Conservation (phyloP, 2,329 filamentous ascomycete species). For the Apiospora koreana region DNA sequence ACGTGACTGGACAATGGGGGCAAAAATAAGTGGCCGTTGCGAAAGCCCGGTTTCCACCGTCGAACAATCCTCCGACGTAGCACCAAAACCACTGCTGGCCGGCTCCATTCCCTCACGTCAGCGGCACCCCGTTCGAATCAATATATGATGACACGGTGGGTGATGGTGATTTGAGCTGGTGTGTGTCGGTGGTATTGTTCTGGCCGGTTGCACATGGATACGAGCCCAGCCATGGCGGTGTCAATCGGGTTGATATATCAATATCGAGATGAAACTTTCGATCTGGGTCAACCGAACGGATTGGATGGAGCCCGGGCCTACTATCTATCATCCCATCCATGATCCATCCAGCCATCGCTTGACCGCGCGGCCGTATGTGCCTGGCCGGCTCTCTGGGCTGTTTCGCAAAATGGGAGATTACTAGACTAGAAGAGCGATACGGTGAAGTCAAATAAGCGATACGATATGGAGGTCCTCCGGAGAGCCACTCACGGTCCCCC, state of each 20-base stretch:
- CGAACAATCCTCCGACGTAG: conserved; percentile 1
- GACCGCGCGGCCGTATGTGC: background rate
- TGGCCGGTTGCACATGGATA: background rate
- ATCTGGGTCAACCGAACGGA: background rate
- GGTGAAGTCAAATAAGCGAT: background rate
- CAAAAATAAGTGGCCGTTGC: background rate
- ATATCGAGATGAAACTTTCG: conserved; percentile 8
- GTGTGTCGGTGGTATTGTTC: background rate
- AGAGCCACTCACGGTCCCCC: background rate
- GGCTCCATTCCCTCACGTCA: conserved; percentile 3
- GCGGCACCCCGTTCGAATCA: background rate
- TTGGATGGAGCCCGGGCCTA: background rate
- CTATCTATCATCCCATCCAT: background rate
- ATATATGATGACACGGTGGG: background rate
- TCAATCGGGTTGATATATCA: background rate
- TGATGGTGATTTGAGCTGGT: background rate
- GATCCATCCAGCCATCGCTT: background rate
- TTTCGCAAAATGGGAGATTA: background rate
- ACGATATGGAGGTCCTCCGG: background rate
- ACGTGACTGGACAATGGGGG: background rate
- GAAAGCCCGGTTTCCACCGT: background rate
- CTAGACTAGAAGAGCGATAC: background rate
- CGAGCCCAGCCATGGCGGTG: background rate
- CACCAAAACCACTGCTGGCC: background rate
- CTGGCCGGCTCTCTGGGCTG: background rate